Evolutionary conservation across 2,329 filamentous ascomycete genomes (phyloP).

Genomic region (Hymenoscyphus albidus): DNA sequence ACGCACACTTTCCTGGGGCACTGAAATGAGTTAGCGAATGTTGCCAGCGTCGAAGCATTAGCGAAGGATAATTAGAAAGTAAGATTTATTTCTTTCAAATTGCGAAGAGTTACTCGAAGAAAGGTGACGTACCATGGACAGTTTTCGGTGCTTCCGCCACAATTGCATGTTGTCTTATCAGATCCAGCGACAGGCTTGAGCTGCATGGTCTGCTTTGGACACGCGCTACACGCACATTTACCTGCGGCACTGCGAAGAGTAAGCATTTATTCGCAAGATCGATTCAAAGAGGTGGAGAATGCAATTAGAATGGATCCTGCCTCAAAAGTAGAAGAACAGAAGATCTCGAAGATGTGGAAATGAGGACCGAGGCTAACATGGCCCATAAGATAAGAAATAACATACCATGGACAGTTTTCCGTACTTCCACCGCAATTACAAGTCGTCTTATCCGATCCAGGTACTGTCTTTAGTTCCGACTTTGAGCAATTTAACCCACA

Average conservation of each 20-base stretch:
- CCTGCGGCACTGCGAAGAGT: constrained; percentile 29
- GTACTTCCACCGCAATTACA: constrained; percentile 38
- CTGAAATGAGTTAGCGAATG: constrained; percentile 19
- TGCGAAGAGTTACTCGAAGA: no score
- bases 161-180: not conserved
- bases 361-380: constrained; percentile 36
- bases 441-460: constrained; percentile 38
- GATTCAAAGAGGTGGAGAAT: no score
- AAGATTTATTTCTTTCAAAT: no score
- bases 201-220: constrained; percentile 40
- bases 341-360: constrained; percentile 17
- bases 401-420: constrained; percentile 35
- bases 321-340: constrained; percentile 32
- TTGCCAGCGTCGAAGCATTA: constrained; percentile 30
- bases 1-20: constrained; percentile 23
- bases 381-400: constrained; percentile 23
- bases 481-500: constrained; percentile 37
- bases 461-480: constrained; percentile 38
- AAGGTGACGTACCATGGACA: not conserved
- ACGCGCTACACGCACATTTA: constrained; percentile 39
- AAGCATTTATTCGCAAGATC: not conserved
- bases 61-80: no score
- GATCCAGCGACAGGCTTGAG: constrained; percentile 32
- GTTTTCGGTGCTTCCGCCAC: not conserved
- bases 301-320: not conserved